These are phyloP conservation scores for Austroboletus novae-zelandiae DNA, from an alignment of 1,284 basidiomycete genomes.

Conservation along the genomic window DNA sequence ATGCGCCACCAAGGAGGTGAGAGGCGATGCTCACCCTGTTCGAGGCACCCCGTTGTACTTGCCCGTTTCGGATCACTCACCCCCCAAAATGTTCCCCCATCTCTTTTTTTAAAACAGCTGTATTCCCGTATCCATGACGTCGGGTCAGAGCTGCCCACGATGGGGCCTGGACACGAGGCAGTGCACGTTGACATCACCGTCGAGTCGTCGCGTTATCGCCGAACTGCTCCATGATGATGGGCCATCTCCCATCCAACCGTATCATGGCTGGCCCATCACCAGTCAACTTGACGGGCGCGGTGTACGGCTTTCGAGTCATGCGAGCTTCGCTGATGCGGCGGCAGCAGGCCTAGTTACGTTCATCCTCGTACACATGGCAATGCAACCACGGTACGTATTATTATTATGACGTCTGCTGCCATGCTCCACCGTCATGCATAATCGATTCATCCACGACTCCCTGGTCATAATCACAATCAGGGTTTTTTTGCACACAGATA, in stretches of 20 bases:
- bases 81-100: neutral
- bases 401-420: neutral
- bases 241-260: neutral
- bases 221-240: neutral
- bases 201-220: slow-evolving; percentile 18
- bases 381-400: no score
- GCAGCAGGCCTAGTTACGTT: no score
- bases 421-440: neutral
- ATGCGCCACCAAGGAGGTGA: neutral
- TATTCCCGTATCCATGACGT: neutral
- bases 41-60: neutral
- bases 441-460: neutral
- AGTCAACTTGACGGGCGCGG: no score
- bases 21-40: neutral
- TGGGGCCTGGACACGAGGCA: slow-evolving; percentile 17
- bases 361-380: no score
- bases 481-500: slow-evolving; percentile 4
- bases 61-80: neutral
- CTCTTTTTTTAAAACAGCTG: neutral
- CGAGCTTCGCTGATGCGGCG: slow-evolving; percentile 6
- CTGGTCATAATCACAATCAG: neutral
- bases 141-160: slow-evolving; percentile 17
- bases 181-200: neutral
- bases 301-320: no score
- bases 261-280: no score